A percentile compares a stretch with the other conserved stretches of the same genome.
Conservation (phyloP, 495 filamentous ascomycete species). For the Talaromyces proteolyticus region DNA sequence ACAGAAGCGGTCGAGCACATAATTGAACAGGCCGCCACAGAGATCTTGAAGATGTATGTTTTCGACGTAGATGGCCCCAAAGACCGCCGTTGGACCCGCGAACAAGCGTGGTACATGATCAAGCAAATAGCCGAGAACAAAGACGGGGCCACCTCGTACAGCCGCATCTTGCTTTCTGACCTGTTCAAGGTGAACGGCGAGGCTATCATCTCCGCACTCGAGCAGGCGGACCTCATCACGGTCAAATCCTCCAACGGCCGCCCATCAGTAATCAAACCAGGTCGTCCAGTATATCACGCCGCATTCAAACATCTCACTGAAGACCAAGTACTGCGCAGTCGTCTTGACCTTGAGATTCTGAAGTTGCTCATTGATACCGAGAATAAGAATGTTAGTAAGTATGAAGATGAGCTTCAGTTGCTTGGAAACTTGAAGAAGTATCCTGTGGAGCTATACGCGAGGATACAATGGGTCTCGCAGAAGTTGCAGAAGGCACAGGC, state of each 20-base stretch:
- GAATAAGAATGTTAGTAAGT: conserved; percentile 68
- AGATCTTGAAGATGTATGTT: conserved; percentile 91
- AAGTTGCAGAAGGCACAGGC: conserved; percentile 68
- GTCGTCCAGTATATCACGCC: conserved; percentile 80
- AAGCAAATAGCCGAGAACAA: conserved; percentile 55
- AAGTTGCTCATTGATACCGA: conserved; percentile 64
- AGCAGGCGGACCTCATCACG: conserved; percentile 82
- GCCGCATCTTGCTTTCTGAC: conserved; percentile 70
- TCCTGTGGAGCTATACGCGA: conserved; percentile 51
- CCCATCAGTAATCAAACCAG: conserved; percentile 68
- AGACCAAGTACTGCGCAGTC: conserved; percentile 65
- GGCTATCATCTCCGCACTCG: conserved; percentile 66
- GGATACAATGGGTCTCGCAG: conserved; percentile 63
- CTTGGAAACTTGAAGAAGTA: conserved; percentile 54
- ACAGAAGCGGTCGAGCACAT: conserved; percentile 81
- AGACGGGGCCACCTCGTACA: conserved; percentile 62
- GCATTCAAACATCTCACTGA: conserved; percentile 67
- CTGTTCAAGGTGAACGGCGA: conserved; percentile 67
- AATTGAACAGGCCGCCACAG: conserved; percentile 76
- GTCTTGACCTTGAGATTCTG: conserved; percentile 68
- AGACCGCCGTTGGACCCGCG: conserved; percentile 58
- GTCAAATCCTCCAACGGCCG: conserved; percentile 68
- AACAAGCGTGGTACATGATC: conserved; percentile 89
- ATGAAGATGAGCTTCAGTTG: conserved; percentile 68
- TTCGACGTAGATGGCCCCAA: conserved; percentile 45